phyloP scores from a whole-genome alignment of 2,329 filamentous ascomycete species.

The Aspergillus niger region DNA sequence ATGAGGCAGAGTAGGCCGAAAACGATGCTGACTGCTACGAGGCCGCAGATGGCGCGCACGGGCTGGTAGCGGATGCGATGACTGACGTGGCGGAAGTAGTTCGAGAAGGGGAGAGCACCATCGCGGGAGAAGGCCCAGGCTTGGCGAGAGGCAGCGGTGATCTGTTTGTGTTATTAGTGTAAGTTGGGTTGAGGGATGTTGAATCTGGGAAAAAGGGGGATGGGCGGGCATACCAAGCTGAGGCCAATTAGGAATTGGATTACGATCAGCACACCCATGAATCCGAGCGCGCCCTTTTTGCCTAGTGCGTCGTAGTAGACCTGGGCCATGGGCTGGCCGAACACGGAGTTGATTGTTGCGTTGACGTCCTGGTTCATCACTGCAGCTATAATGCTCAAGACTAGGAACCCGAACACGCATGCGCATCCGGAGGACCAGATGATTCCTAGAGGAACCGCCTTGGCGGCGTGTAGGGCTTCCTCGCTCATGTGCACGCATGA shows the following conservation, averaged over 20 bases:
- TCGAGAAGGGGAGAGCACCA: slow-evolving; percentile 62
- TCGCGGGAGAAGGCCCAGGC: slow-evolving; percentile 66
- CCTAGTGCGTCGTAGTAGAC: slow-evolving; percentile 63
- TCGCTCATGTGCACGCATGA: slow-evolving; percentile 63
- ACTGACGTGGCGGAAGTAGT: slow-evolving; percentile 59
- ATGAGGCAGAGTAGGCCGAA: slow-evolving; percentile 62
- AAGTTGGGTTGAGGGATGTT: neutral
- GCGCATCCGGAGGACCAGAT: slow-evolving; percentile 55
- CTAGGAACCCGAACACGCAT: slow-evolving; percentile 60
- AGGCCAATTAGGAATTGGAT: slow-evolving; percentile 66
- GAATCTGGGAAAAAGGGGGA: neutral
- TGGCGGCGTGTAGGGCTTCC: slow-evolving; percentile 62
- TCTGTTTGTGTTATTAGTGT: slow-evolving; percentile 24
- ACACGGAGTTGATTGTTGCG: slow-evolving; percentile 51
- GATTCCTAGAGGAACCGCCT: slow-evolving; percentile 62
- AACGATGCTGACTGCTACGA: slow-evolving; percentile 53
- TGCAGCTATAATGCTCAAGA: slow-evolving; percentile 60
- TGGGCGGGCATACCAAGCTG: slow-evolving; percentile 44
- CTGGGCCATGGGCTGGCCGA: slow-evolving; percentile 62
- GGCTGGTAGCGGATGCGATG: slow-evolving; percentile 60
- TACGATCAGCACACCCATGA: slow-evolving; percentile 62
- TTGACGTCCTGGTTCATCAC: slow-evolving; percentile 58
- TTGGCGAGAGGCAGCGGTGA: slow-evolving; percentile 62
- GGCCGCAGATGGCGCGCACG: slow-evolving; percentile 58
- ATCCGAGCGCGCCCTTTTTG: slow-evolving; percentile 59